Evolutionary conservation across 1,284 basidiomycete species (phyloP).

Genomic region (Phenoliferia sp.): DNA sequence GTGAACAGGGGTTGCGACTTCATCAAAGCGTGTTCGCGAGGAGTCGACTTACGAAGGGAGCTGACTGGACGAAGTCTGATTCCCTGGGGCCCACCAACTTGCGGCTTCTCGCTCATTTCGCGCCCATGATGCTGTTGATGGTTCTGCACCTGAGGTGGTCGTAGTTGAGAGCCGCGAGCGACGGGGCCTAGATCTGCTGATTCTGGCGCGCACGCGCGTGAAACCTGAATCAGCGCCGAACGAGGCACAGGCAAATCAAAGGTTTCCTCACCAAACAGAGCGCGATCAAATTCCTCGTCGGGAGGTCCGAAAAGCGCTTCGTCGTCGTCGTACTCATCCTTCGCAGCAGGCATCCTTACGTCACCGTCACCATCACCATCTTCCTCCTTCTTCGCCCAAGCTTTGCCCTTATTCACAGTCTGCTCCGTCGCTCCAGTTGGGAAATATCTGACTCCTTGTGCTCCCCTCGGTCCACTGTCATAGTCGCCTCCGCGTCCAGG

Average conservation of each 20-base stretch:
- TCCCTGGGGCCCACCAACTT: too few species aligned
- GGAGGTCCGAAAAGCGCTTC: background rate
- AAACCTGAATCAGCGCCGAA: background rate
- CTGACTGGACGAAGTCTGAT: constrained; percentile 20
- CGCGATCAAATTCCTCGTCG: background rate
- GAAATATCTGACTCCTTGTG: background rate
- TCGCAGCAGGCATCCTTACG: background rate
- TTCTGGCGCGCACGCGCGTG: background rate
- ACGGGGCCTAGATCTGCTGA: background rate
- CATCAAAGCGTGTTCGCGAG: constrained; percentile 9
- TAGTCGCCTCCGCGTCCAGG: background rate
- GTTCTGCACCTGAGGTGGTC: background rate
- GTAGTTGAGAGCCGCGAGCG: background rate
- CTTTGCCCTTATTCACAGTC: background rate
- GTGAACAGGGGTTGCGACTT: constrained; percentile 20
- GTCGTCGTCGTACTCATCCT: background rate
- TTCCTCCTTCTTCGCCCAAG: constrained; percentile 1
- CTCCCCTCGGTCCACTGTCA: background rate
- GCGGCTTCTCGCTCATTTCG: background rate
- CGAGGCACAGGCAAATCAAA: background rate
- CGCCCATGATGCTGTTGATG: background rate
- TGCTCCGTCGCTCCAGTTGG: background rate
- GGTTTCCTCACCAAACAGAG: background rate
- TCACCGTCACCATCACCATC: constrained; percentile 7
- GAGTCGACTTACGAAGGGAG: constrained; percentile 13